Conservation (phyloP, 345 rosid species). For the Eucalyptus pauciflora region DNA sequence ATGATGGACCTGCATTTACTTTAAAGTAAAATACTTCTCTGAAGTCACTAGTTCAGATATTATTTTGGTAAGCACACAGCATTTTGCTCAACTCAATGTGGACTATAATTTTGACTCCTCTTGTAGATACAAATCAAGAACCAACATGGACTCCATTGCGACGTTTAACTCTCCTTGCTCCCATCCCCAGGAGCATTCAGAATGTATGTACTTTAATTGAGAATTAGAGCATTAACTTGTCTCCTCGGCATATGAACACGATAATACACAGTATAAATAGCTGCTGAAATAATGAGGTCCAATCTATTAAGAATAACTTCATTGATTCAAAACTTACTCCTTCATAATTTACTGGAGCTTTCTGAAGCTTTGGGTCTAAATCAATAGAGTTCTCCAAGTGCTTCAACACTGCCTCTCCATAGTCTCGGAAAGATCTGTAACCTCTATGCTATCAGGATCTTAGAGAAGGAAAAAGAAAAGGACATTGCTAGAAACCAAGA, state of each 20-base stretch:
- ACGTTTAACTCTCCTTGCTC: neutral
- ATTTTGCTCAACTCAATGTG: neutral
- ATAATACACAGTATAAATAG: neutral
- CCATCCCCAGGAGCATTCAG: neutral
- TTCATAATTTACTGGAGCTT: constrained; percentile 80
- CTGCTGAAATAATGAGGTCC: neutral
- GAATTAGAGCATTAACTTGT: neutral
- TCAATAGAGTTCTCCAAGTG: constrained; percentile 47
- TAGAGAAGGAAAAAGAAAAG: neutral
- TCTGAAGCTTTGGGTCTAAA: constrained; percentile 51
- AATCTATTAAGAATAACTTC: neutral
- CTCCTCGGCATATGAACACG: neutral
- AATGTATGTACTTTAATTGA: neutral
- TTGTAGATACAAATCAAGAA: neutral
- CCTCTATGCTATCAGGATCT: neutral
- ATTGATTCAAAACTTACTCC: constrained; percentile 41
- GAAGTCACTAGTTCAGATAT: neutral
- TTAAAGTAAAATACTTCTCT: neutral
- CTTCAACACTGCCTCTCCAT: constrained; percentile 80
- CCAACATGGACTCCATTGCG: neutral
- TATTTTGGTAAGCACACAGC: neutral
- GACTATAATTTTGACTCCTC: neutral
- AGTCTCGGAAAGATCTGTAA: constrained; percentile 74
- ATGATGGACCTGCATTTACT: neutral
- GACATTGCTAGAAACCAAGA: neutral